Conservation (phyloP, 2,329 filamentous ascomycete species). For the Proliferodiscus dingleyae region DNA sequence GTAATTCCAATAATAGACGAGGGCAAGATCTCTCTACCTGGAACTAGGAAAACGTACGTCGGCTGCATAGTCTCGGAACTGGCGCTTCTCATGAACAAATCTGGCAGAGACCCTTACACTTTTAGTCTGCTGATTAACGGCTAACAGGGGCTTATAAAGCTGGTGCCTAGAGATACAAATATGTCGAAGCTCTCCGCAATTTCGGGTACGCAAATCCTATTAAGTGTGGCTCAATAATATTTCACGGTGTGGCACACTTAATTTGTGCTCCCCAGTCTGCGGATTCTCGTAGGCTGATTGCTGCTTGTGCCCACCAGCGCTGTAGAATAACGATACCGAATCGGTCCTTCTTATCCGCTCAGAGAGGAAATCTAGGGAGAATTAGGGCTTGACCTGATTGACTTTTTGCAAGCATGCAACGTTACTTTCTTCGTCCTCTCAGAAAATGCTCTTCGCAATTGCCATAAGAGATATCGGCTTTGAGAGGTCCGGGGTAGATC, state of each 20-base stretch:
- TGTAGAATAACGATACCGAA: neutral
- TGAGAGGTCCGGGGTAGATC: neutral
- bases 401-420: too few species aligned
- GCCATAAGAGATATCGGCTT: neutral
- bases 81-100: too few species aligned
- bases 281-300: conserved; percentile 6
- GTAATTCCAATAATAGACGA: neutral
- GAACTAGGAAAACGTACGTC: too few species aligned
- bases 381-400: too few species aligned
- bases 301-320: neutral
- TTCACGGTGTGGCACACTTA: conserved; percentile 10
- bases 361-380: neutral
- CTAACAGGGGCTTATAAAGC: conserved; percentile 1
- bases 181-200: neutral
- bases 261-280: conserved; percentile 4
- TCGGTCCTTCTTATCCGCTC: conserved; percentile 6
- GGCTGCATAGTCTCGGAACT: too few species aligned
- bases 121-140: too few species aligned
- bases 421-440: neutral
- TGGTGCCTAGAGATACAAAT: neutral
- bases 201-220: neutral
- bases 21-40: too few species aligned
- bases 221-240: conserved; percentile 6
- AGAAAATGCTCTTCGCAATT: neutral
- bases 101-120: too few species aligned